phyloP scores from a whole-genome alignment of 228 moss, liverwort and hornwort genomes.

The Sphagnum fallax region DNA sequence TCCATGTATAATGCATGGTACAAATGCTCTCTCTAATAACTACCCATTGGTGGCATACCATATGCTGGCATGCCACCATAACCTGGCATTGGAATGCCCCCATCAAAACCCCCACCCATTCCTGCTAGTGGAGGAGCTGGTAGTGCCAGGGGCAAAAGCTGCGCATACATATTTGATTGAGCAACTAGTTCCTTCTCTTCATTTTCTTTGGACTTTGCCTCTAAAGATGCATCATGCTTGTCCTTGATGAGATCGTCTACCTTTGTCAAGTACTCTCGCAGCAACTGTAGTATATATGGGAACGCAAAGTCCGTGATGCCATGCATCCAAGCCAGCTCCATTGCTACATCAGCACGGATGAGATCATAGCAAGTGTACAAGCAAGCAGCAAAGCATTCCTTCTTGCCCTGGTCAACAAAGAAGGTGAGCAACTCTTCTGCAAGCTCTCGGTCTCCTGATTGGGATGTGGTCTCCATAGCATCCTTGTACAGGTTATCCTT shows the following conservation, averaged over 20 bases:
- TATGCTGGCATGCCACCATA: slow-evolving; percentile 40
- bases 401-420: slow-evolving; percentile 97
- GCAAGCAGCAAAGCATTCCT: slow-evolving; percentile 93
- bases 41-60: slow-evolving; percentile 81
- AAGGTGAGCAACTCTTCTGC: slow-evolving; percentile 88
- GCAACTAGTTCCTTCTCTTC: slow-evolving; percentile 89
- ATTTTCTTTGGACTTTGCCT: slow-evolving; percentile 70
- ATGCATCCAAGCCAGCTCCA: slow-evolving; percentile 98
- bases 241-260: slow-evolving; percentile 96
- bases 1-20: background rate
- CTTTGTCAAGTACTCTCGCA: slow-evolving; percentile 92
- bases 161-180: slow-evolving; percentile 99
- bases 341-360: slow-evolving; percentile 88
- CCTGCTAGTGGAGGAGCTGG: slow-evolving; percentile 90
- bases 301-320: slow-evolving; percentile 84
- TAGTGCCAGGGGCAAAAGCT: slow-evolving; percentile 91
- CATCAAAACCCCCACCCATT: slow-evolving; percentile 66
- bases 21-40: background rate
- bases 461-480: slow-evolving; percentile 97
- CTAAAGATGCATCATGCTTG: slow-evolving; percentile 58
- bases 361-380: slow-evolving; percentile 95
- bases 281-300: slow-evolving; percentile 78
- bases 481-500: slow-evolving; percentile 95
- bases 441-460: slow-evolving; percentile 93
- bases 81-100: slow-evolving; percentile 61